phyloP scores from a whole-genome alignment of 768 basidiomycete species.

The Mycena amicta region DNA sequence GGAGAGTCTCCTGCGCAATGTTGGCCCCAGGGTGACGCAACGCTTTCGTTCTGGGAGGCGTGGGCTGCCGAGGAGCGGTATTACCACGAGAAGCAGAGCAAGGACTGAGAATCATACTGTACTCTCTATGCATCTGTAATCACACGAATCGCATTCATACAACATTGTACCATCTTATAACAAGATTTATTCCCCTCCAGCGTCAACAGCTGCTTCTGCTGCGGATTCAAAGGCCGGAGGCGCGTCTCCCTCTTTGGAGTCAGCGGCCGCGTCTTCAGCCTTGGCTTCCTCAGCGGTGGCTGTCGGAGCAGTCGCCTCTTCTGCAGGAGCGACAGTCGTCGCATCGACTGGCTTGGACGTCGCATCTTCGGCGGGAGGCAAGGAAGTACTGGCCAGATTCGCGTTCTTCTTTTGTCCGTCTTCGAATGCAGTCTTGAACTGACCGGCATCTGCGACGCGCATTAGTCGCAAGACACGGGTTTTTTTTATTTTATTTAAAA shows the following conservation, averaged over 20 bases:
- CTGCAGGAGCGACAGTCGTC: slow-evolving; percentile 18
- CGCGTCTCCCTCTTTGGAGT: slow-evolving; percentile 26
- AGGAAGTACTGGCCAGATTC: slow-evolving; percentile 35
- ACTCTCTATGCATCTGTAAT: background rate
- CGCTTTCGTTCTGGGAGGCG: slow-evolving; percentile 70
- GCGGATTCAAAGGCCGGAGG: slow-evolving; percentile 27
- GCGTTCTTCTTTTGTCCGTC: slow-evolving; percentile 75
- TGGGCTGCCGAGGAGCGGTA: slow-evolving; percentile 70
- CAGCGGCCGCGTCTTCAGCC: slow-evolving; percentile 33
- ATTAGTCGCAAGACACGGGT: no score
- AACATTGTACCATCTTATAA: no score
- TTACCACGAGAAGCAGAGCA: slow-evolving; percentile 17
- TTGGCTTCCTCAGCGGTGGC: slow-evolving; percentile 28
- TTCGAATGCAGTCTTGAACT: slow-evolving; percentile 92
- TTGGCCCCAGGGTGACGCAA: slow-evolving; percentile 68
- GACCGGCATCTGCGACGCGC: slow-evolving; percentile 70
- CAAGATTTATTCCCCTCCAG: slow-evolving; percentile 18
- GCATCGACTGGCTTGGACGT: slow-evolving; percentile 16
- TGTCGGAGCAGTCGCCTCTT: slow-evolving; percentile 19
- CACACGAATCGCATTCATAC: slow-evolving; percentile 9
- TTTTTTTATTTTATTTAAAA: no score
- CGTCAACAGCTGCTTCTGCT: slow-evolving; percentile 8
- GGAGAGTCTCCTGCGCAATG: slow-evolving; percentile 68
- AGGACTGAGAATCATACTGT: slow-evolving; percentile 2
- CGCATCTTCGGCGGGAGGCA: slow-evolving; percentile 26